Evolutionary conservation across 768 basidiomycete genomes (phyloP).

Genomic region (Boletus patriciae): DNA sequence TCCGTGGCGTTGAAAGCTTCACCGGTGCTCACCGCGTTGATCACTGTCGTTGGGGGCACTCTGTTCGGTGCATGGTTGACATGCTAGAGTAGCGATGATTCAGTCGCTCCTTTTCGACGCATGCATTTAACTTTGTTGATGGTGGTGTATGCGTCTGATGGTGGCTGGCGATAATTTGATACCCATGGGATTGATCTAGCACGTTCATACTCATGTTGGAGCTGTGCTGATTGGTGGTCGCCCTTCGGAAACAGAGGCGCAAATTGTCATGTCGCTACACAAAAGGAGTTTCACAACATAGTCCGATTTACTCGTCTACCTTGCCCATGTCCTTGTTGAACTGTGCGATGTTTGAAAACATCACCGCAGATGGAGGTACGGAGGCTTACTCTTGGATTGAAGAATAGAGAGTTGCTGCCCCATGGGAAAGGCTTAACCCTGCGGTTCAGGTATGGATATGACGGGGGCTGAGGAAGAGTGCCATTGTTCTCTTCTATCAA

Average conservation of each 20-base stretch:
- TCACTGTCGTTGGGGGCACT: slow-evolving; percentile 31
- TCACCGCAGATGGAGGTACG: not conserved
- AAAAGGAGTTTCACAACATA: not conserved
- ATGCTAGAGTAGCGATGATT: slow-evolving; percentile 21
- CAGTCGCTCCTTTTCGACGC: not conserved
- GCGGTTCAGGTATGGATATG: slow-evolving; percentile 77
- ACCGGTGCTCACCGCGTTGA: slow-evolving; percentile 32
- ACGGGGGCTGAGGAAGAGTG: slow-evolving; percentile 64
- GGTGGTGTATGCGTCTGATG: not conserved
- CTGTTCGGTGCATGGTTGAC: slow-evolving; percentile 43
- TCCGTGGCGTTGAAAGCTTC: slow-evolving; percentile 16
- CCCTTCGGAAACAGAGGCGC: not conserved
- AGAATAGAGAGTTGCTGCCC: slow-evolving; percentile 83
- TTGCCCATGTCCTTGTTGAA: slow-evolving; percentile 62
- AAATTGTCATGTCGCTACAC: not conserved
- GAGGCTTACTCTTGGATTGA: slow-evolving; percentile 64
- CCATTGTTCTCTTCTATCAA: slow-evolving; percentile 72
- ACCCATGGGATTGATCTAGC: not conserved
- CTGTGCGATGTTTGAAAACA: slow-evolving; percentile 35
- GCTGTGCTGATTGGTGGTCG: not conserved
- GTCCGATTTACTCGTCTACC: slow-evolving; percentile 21
- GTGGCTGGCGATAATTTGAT: not conserved
- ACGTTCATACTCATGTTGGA: not conserved
- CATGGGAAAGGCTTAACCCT: slow-evolving; percentile 81
- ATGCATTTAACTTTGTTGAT: not conserved